Evolutionary conservation across 345 rosid genomes (phyloP).

Genomic region (Gossypium mustelinum): DNA sequence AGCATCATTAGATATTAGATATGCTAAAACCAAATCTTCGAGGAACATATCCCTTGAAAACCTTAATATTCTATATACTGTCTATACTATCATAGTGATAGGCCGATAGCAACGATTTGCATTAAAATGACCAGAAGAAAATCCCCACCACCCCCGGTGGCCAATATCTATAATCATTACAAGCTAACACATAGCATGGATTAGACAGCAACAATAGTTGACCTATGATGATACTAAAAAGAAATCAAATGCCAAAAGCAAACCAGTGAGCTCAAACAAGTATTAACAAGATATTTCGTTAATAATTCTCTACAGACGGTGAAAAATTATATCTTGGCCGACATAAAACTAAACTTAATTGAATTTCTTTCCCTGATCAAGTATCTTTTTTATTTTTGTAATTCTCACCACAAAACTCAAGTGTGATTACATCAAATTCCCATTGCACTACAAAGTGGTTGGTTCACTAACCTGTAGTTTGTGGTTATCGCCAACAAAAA

Average conservation of each 20-base stretch:
- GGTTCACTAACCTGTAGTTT: constrained; percentile 71
- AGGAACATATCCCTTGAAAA: not conserved
- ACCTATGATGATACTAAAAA: not conserved
- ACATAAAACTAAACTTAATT: not conserved
- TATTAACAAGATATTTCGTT: not conserved
- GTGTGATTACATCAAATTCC: not conserved
- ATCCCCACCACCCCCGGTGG: too few species aligned
- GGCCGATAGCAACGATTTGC: not conserved
- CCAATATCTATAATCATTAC: not conserved
- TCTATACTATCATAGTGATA: not conserved
- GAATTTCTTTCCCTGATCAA: not conserved
- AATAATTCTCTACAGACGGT: not conserved
- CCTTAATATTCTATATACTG: not conserved
- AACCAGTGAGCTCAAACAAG: not conserved
- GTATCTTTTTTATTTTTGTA: not conserved
- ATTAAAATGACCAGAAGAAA: not conserved
- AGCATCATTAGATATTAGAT: not conserved
- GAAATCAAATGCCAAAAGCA: not conserved
- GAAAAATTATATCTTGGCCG: not conserved
- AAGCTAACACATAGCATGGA: not conserved
- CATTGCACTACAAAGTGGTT: not conserved
- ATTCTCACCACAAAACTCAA: not conserved
- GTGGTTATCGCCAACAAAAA: constrained; percentile 96
- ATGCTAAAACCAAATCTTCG: not conserved
- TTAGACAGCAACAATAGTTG: not conserved